Evolutionary conservation across 768 basidiomycete species (phyloP).

Genomic region (Boletus rubroflammeus): DNA sequence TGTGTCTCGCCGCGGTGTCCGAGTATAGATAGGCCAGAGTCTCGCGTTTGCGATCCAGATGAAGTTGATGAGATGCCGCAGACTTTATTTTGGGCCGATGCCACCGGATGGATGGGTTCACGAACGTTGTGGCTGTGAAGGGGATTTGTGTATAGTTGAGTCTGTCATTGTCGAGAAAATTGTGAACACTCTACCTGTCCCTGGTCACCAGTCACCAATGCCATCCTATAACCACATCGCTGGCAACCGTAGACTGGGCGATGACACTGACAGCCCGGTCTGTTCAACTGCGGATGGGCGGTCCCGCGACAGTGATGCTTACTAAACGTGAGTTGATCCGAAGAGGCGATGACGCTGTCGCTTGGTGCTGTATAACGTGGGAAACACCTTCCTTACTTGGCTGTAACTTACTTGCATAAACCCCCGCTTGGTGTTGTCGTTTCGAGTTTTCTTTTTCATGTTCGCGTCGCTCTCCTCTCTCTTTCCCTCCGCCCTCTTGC

Average conservation of each 20-base stretch:
- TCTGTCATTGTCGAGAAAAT: too few relatives aligned
- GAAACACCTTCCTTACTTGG: slow-evolving; percentile 8
- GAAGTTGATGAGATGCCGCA: not conserved
- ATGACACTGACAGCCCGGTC: too few relatives aligned
- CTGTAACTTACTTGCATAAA: slow-evolving; percentile 15
- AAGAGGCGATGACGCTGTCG: slow-evolving; percentile 6
- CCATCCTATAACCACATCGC: too few relatives aligned
- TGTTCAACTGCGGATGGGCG: not conserved
- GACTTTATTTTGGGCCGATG: not conserved
- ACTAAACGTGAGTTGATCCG: not conserved
- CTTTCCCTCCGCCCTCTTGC: slow-evolving; percentile 49
- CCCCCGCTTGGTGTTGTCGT: not conserved
- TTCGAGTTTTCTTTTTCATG: slow-evolving; percentile 36
- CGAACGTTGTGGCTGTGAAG: too few relatives aligned
- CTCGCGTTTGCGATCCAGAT: not conserved
- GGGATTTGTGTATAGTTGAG: too few relatives aligned
- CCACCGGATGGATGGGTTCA: too few relatives aligned
- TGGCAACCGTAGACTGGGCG: not conserved
- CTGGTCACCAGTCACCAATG: too few relatives aligned
- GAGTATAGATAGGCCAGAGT: too few relatives aligned
- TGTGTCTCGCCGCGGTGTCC: not conserved
- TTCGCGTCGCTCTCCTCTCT: slow-evolving; percentile 51
- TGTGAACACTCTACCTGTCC: too few relatives aligned
- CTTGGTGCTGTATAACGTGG: slow-evolving; percentile 1
- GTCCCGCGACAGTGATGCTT: not conserved